phyloP scores from a whole-genome alignment of 768 basidiomycete species.

The Collybiopsis luxurians region DNA sequence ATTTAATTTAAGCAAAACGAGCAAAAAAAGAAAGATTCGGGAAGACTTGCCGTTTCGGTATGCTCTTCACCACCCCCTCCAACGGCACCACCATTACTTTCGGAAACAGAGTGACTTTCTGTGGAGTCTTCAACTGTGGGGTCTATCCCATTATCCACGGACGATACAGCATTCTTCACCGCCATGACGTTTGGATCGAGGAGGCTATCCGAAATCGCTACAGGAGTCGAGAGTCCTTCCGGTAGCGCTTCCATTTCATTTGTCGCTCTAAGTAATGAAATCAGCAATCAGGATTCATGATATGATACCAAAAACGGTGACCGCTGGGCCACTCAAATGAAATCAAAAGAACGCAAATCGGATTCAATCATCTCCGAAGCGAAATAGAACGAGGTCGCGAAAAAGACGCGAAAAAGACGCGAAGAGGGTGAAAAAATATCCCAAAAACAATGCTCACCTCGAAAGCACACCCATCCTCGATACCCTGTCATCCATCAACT shows the following conservation, averaged over 20 bases:
- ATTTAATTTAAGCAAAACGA: not conserved
- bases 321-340: slow-evolving; percentile 1
- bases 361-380: not conserved
- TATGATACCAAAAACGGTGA: slow-evolving; percentile 3
- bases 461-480: slow-evolving; percentile 65
- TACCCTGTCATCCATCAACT: slow-evolving; percentile 70
- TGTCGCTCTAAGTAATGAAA: slow-evolving; percentile 38
- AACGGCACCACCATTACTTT: slow-evolving; percentile 1
- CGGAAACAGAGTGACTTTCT: slow-evolving; percentile 18
- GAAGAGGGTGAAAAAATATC: too few relatives aligned
- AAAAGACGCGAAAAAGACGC: too few relatives aligned
- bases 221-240: slow-evolving; percentile 54
- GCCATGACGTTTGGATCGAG: slow-evolving; percentile 37
- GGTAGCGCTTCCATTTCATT: slow-evolving; percentile 59
- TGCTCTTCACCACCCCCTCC: slow-evolving; percentile 14
- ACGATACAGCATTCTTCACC: not conserved
- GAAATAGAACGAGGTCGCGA: not conserved
- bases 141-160: slow-evolving; percentile 14
- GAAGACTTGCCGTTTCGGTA: slow-evolving; percentile 18
- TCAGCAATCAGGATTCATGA: slow-evolving; percentile 4
- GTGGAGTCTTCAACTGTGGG: slow-evolving; percentile 8
- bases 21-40: not conserved
- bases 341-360: not conserved
- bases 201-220: slow-evolving; percentile 60
- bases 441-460: too few relatives aligned